Base-by-base conservation (phyloP, 345 rosid genomes). In the Cardamine resedifolia region DNA sequence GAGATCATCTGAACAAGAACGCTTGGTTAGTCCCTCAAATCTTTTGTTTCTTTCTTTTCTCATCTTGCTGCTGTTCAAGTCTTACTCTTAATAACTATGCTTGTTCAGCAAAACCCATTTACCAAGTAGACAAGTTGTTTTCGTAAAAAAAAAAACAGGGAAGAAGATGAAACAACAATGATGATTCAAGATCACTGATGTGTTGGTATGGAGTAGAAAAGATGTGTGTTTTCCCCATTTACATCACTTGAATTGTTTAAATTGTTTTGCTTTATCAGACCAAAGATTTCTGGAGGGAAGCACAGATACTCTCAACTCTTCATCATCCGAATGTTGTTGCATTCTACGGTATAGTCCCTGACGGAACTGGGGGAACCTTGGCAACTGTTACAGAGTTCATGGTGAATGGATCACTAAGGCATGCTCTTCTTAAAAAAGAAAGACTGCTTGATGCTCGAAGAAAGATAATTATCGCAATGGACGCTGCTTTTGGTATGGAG, bases 401-500 rank as follows among this genome's bases (percentile, higher is more conserved):
- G 90, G 89, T 88, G 59, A 88, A 88, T 78, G 94, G 94, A 16
- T 88, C 94, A 10, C 89, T 88, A 39, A 84, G 88, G 77, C 86
- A 78, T 82, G 89, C 76, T 69, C 81, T 88, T 73, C 81, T 83
- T 20, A 88, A 83, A 70, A 86, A 76, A 26, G 84, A 88, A 53
- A 83, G 93, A 58, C 73, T 80, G 64, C 86, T 88, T 20, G 92
- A 83, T 68, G 34, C 56, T 49, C 82, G 76, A 15, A 84, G 76
- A 74, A 85, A 80, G 81, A 84, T 80, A 64, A 75, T 84, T 45
- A 83, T 88, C 41, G 92, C 90, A 61, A 84, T 84, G 92, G 90
- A 88, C 74, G 88, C 88, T 65, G 90, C 92, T 78, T 88, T 88
- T 79, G 92, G 92, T 11, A 88, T 88, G 92, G 92, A 88, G 79